A percentile compares a stretch with the other conserved stretches of the same genome.
These are phyloP conservation scores for Protomyces arabidopsidicola DNA, from an alignment of 1,139 yeast species.

Conservation along the genomic window DNA sequence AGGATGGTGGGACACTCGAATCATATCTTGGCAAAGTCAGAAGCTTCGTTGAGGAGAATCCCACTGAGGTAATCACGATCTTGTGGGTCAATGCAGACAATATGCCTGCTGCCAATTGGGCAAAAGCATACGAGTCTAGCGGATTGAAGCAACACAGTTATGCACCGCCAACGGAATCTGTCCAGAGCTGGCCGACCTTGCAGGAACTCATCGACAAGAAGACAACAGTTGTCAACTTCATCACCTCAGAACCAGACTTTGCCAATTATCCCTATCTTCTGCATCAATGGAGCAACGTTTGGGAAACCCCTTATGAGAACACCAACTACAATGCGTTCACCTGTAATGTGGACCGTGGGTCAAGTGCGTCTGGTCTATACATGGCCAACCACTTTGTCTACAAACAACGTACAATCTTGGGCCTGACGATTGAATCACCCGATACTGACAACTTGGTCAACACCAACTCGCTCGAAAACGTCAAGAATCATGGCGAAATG, in stretches of 20 bases:
- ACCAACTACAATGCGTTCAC: constrained; percentile 10
- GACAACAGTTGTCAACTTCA: constrained; percentile 18
- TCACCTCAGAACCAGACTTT: constrained; percentile 8
- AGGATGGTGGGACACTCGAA: constrained; percentile 27
- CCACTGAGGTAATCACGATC: constrained; percentile 20
- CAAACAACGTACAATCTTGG: constrained; percentile 1
- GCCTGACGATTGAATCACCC: constrained; percentile 18
- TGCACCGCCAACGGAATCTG: constrained; percentile 6
- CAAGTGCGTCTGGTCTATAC: constrained; percentile 2
- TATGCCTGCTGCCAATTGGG: constrained; percentile 15
- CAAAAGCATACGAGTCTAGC: constrained; percentile 15
- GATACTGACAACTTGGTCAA: constrained; percentile 6
- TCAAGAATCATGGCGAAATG: constrained; percentile 5
- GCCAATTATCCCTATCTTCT: constrained; percentile 10
- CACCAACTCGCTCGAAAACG: constrained; percentile 5
- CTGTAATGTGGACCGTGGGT: constrained; percentile 17
- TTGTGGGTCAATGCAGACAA: constrained; percentile 24
- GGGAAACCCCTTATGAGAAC: constrained; percentile 23
- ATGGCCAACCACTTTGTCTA: constrained; percentile 24
- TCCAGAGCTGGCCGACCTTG: constrained; percentile 15
- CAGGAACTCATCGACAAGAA: constrained; percentile 5
- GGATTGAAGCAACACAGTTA: constrained; percentile 8
- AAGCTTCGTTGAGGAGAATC: constrained; percentile 12
- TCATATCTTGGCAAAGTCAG: constrained; percentile 16
- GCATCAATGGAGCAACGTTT: constrained; percentile 14